Conservation (phyloP, 2,329 filamentous ascomycete species). For the Verticillium dahliae region DNA sequence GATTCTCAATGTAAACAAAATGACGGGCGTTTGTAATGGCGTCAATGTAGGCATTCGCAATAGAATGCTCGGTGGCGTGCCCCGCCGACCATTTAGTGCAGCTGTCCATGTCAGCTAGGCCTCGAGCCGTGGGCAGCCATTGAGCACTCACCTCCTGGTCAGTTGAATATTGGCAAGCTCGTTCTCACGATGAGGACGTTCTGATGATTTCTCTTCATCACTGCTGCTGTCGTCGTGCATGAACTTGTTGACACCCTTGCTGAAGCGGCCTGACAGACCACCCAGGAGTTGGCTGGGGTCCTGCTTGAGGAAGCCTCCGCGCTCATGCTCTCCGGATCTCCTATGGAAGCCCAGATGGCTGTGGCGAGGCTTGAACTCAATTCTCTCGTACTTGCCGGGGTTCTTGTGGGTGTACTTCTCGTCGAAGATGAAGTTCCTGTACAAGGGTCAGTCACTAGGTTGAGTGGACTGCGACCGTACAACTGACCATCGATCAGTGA, state of each 20-base stretch:
- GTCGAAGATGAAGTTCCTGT: conserved; percentile 74
- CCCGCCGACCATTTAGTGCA: conserved; percentile 46
- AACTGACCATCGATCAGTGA: conserved; percentile 68
- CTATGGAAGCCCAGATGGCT: neutral
- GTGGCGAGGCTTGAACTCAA: conserved; percentile 8
- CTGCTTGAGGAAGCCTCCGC: conserved; percentile 12
- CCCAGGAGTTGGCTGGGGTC: conserved; percentile 30
- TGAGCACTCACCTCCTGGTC: conserved; percentile 34
- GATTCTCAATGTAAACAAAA: conserved; percentile 77
- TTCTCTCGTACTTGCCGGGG: conserved; percentile 40
- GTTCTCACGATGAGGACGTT: conserved; percentile 11
- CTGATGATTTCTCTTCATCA: conserved; percentile 10
- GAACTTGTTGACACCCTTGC: conserved; percentile 29
- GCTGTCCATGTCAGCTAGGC: conserved; percentile 20
- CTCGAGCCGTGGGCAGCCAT: neutral
- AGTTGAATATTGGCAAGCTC: conserved; percentile 39
- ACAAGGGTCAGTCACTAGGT: conserved; percentile 5
- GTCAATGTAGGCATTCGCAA: conserved; percentile 76
- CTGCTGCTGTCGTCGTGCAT: conserved; percentile 25
- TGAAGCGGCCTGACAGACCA: conserved; percentile 36
- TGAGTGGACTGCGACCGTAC: neutral
- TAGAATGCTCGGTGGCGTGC: conserved; percentile 61
- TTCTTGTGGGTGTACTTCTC: conserved; percentile 64
- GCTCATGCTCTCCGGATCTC: conserved; percentile 2
- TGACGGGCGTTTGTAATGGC: conserved; percentile 63